Conservation (phyloP, 345 rosid species). For the Linum trigynum region DNA sequence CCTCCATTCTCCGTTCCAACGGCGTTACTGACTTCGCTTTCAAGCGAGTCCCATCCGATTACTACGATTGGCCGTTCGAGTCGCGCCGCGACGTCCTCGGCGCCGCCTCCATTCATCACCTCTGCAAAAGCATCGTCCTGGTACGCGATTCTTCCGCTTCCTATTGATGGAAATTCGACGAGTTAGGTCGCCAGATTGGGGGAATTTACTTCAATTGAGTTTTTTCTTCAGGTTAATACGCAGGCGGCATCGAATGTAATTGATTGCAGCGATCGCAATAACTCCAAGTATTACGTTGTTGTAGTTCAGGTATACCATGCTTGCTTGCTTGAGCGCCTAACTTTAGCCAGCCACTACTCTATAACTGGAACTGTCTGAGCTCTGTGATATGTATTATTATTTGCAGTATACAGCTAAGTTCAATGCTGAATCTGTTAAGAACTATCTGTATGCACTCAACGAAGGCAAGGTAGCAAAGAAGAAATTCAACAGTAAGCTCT, state of each 20-base stretch:
- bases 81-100: constrained; percentile 56
- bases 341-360: constrained; percentile 5
- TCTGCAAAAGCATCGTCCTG: constrained; percentile 92
- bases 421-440: constrained; percentile 71
- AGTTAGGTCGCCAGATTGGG: too few relatives aligned
- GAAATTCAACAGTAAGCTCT: constrained; percentile 68
- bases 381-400: constrained; percentile 7
- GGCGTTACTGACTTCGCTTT: constrained; percentile 51
- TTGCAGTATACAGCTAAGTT: constrained; percentile 73
- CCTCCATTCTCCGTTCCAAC: constrained; percentile 44
- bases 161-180: neutral
- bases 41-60: constrained; percentile 50
- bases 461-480: constrained; percentile 68
- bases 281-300: constrained; percentile 74
- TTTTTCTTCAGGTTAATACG: constrained; percentile 55
- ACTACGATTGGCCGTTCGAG: constrained; percentile 71
- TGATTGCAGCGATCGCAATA: constrained; percentile 66
- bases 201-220: neutral
- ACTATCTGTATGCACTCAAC: constrained; percentile 51
- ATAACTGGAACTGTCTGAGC: constrained; percentile 5
- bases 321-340: constrained; percentile 1
- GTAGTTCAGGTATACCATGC: constrained; percentile 61
- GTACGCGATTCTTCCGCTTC: constrained; percentile 23
- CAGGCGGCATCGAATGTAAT: constrained; percentile 53
- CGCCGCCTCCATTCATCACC: constrained; percentile 72